Conservation (phyloP, 306 rosid genomes). For the Parietaria judaica region DNA sequence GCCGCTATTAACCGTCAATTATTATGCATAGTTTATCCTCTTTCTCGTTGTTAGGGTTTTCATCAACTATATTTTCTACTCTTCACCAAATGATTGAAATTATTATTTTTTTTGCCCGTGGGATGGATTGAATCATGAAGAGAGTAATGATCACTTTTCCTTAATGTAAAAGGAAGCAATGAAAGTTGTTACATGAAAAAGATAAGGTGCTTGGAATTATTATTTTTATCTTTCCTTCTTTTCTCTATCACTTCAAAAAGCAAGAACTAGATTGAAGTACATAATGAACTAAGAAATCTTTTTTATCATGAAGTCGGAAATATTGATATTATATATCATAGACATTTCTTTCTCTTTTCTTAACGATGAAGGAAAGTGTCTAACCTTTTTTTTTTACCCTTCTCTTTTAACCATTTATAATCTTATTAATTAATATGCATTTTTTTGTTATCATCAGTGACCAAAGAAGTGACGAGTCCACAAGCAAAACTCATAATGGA, state of each 20-base stretch:
- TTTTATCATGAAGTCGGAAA: not conserved
- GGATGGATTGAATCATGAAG: not conserved
- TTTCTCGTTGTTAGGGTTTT: too few relatives aligned
- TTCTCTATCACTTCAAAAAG: conserved; percentile 5
- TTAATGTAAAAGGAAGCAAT: not conserved
- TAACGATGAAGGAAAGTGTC: conserved; percentile 18
- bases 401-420: conserved; percentile 18
- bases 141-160: not conserved
- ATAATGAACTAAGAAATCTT: not conserved
- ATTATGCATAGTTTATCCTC: too few relatives aligned
- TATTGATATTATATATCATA: not conserved
- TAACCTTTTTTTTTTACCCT: conserved; percentile 1
- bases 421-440: conserved; percentile 5
- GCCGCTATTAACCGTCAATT: too few relatives aligned
- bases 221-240: not conserved
- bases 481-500: conserved; percentile 33
- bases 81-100: not conserved
- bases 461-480: conserved; percentile 36
- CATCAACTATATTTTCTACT: not conserved
- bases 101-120: not conserved
- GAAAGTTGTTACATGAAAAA: conserved; percentile 2
- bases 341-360: not conserved
- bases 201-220: conserved; percentile 8
- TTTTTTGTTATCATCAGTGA: conserved; percentile 38
- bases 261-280: not conserved